Percentiles rank a stretch among this genome's conserved stretches.
Evolutionary conservation across 2,329 filamentous ascomycete species (phyloP).

Genomic region (Phoma sp.): DNA sequence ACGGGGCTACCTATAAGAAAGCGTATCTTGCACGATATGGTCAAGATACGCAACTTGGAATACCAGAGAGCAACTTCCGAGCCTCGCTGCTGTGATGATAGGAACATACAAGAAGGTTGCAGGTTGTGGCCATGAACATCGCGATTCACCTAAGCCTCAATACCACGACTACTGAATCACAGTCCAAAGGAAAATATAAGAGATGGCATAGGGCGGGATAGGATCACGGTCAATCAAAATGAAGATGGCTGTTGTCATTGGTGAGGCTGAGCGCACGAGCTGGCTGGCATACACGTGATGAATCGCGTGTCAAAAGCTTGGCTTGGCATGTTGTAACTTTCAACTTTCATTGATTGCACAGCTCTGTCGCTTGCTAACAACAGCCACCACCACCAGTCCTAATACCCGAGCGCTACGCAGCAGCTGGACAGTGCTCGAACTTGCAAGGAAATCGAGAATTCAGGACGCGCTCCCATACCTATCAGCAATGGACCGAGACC

Average conservation of each 20-base stretch:
- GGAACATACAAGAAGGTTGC: not conserved
- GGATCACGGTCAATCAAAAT: no score
- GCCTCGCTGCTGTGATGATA: not conserved
- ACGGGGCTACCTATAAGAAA: not conserved
- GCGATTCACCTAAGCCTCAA: not conserved
- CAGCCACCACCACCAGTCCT: not conserved
- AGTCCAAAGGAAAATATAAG: not conserved
- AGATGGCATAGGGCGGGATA: no score
- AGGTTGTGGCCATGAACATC: no score
- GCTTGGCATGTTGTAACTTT: conserved; percentile 4
- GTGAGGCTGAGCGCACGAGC: not conserved
- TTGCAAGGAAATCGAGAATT: conserved; percentile 1
- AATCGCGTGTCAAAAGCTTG: conserved; percentile 16
- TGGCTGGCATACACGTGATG: conserved; percentile 13
- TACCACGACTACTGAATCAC: not conserved
- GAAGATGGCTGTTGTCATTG: no score
- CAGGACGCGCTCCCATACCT: not conserved
- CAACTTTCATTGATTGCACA: conserved; percentile 7
- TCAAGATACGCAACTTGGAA: not conserved
- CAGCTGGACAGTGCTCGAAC: not conserved
- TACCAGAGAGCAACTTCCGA: not conserved
- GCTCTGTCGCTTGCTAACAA: conserved; percentile 1
- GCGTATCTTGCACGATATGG: not conserved
- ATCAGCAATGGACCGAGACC: conserved; percentile 46
- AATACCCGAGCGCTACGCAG: not conserved